Evolutionary conservation across 345 rosid species (phyloP), one percentile per base, ranked within the genome.

Genomic region (Lepidium africanum): DNA sequence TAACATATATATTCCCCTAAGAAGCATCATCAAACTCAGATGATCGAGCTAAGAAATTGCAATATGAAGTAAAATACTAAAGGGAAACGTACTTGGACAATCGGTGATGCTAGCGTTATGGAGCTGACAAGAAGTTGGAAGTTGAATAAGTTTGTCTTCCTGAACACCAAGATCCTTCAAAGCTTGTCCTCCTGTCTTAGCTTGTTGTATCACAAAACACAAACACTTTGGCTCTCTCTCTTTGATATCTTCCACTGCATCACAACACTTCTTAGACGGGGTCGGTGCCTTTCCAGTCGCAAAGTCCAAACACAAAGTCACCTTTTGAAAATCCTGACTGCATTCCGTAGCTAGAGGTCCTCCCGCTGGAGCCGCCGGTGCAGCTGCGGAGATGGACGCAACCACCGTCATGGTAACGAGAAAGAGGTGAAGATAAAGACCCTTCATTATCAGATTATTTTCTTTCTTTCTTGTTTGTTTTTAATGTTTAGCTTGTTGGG

Each of bases 91-190:
- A 91, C 97, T 79, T 10, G 96, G 96, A 74, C 97, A 91, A 8
- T 81, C 50, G 46, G 70, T 61, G 77, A 85, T 21, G 76, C 85
- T 87, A 30, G 92, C 83, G 73, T 91, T 91, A 15, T 80, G 74
- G 57, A 94, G 23, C 74, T 85, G 77, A 71, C 99, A 94, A 60
- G 84, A 86, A 37, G 88, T 62, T 11, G 99, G 96, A 41, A 94
- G 96, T 80, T 85, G 89, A 67, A 94, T 77, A 30, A 94, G 75
- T 60, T 78, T 85, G 32, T 64, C 75, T 70, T 81, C 87, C 69
- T 81, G 90, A 10, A 94, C 76, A 11, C 97, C 97, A 58, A 89
- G 9, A 78, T 69, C 84, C 84, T 80, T 91, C 15, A 91, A 10
- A 23, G 23, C 40, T 10, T 72, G 76, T 57, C 70, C 80, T 3